Conservation (phyloP, 2,329 filamentous ascomycete genomes). For the Parastagonospora avenae region DNA sequence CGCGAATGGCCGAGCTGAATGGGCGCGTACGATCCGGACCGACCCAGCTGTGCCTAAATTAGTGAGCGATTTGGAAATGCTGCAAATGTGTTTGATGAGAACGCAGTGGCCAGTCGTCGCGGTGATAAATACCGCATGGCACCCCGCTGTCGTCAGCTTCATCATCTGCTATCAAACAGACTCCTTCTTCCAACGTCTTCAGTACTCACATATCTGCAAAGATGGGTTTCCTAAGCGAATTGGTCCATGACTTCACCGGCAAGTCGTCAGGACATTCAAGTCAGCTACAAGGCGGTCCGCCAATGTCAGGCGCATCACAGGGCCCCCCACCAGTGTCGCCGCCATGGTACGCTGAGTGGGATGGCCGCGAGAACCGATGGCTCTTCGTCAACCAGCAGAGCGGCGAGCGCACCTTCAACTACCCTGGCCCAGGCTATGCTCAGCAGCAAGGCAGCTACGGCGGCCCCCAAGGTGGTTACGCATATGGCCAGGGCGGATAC, state of each 20-base stretch:
- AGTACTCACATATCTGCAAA: slow-evolving; percentile 1
- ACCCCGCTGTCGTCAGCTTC: not conserved
- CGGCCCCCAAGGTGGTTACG: slow-evolving; percentile 5
- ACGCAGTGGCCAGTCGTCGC: slow-evolving; percentile 1
- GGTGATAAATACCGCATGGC: slow-evolving; percentile 14
- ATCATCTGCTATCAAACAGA: not conserved
- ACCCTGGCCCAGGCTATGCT: slow-evolving; percentile 27
- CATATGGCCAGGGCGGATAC: slow-evolving; percentile 17
- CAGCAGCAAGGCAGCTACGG: slow-evolving; percentile 26
- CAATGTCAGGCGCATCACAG: slow-evolving; percentile 3
- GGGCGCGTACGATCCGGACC: not conserved
- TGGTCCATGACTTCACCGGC: slow-evolving; percentile 21
- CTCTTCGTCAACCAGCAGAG: slow-evolving; percentile 34
- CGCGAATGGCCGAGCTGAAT: not conserved
- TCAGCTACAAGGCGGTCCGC: slow-evolving; percentile 10
- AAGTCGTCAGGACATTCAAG: slow-evolving; percentile 14
- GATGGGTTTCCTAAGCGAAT: slow-evolving; percentile 27
- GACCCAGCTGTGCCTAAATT: slow-evolving; percentile 1
- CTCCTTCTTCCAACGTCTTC: not conserved
- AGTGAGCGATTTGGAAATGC: slow-evolving; percentile 5
- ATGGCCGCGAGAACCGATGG: slow-evolving; percentile 26
- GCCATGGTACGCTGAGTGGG: slow-evolving; percentile 32
- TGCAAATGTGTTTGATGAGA: not conserved
- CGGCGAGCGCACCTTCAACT: slow-evolving; percentile 29
- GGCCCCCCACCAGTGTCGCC: slow-evolving; percentile 32